A percentile compares a stretch with the other conserved stretches of the same genome.
Evolutionary conservation across 208 protist genomes (phyloP).

Genomic region (Angomonas deanei): DNA sequence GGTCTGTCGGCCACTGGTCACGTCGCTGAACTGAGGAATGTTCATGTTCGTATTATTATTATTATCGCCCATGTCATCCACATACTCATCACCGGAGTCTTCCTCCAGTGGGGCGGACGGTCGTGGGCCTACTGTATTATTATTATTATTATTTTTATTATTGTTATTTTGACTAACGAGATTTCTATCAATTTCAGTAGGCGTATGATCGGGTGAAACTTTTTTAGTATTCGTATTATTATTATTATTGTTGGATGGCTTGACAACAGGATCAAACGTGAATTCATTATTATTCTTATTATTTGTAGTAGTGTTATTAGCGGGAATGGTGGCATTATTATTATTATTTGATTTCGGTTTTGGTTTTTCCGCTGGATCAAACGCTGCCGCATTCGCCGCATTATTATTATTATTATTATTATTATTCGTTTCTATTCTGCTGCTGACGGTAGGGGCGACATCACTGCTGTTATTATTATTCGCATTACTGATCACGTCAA

Average conservation of each 20-base stretch:
- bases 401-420: no score
- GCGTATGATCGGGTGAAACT: neutral
- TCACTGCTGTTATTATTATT: slow-evolving; percentile 2
- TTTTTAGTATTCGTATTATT: slow-evolving; percentile 1
- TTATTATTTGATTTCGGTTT: no score
- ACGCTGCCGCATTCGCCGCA: no score
- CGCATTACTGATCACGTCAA: no score
- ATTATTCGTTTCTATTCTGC: no score
- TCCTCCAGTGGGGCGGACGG: neutral
- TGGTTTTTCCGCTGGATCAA: no score
- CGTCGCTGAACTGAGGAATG: neutral
- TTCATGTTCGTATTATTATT: neutral
- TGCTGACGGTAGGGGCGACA: no score
- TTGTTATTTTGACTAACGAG: slow-evolving; percentile 6
- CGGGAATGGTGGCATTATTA: neutral
- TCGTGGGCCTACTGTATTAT: neutral
- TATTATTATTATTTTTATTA: neutral
- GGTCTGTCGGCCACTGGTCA: neutral
- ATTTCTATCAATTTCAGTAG: neutral
- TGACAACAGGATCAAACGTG: neutral
- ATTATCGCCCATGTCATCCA: neutral
- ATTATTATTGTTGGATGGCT: neutral
- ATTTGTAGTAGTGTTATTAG: neutral
- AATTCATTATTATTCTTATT: neutral
- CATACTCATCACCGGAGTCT: neutral